Conservation (phyloP, 352 stramenopile genomes). For the Halophytophthora polymorphica region DNA sequence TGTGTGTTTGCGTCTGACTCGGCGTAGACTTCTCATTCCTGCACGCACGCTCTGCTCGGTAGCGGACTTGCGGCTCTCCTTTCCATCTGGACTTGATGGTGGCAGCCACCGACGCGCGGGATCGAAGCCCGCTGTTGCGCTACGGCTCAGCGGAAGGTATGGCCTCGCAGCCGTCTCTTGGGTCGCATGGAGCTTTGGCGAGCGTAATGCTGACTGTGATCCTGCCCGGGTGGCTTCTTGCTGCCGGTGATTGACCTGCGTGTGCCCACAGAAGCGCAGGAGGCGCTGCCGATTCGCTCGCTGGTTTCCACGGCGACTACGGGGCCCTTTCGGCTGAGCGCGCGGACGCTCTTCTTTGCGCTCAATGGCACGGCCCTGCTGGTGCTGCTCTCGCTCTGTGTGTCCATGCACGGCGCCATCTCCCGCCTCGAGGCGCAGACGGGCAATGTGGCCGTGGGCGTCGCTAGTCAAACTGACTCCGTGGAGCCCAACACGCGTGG, state of each 20-base stretch:
- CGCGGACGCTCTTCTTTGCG: conserved; percentile 46
- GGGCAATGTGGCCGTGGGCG: conserved; percentile 16
- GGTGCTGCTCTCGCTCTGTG: conserved; percentile 49
- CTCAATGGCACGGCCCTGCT: conserved; percentile 60
- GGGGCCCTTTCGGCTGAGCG: conserved; percentile 10
- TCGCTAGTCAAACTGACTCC: conserved; percentile 12
- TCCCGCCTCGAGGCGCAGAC: conserved; percentile 33
- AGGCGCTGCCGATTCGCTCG: conserved; percentile 16
- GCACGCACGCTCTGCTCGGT: conserved; percentile 7
- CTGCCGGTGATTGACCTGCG: conserved; percentile 7
- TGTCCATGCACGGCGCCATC: conserved; percentile 78
- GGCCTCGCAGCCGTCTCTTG: background rate
- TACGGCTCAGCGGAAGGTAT: conserved; percentile 52
- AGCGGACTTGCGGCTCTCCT: no score
- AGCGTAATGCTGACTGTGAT: no score
- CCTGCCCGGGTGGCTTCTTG: background rate
- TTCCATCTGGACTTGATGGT: conserved; percentile 6
- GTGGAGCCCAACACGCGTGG: conserved; percentile 10
- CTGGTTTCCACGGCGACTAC: conserved; percentile 3
- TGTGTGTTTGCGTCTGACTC: background rate
- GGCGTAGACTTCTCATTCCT: conserved; percentile 6
- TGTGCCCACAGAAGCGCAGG: conserved; percentile 5
- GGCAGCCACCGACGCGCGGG: conserved; percentile 18
- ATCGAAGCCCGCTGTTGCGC: conserved; percentile 55
- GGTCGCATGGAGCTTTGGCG: no score